Evolutionary conservation across 805 yeast genomes (phyloP).

Genomic region (Sungouiozyma ichnusensis): DNA sequence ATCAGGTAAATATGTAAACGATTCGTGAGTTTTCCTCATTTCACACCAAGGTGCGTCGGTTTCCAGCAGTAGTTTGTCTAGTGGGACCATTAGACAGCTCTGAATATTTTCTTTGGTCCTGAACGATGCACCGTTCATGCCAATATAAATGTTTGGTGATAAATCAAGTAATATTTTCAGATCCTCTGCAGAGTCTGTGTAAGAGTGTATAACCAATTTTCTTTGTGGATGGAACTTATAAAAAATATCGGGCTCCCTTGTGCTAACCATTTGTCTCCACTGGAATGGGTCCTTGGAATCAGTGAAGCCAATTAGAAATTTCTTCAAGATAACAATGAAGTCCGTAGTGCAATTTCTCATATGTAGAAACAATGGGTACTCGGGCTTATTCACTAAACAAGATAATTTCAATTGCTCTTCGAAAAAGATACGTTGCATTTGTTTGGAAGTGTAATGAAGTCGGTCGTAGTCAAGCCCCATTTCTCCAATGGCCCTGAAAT

Average conservation of each 20-base stretch:
- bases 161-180: slow-evolving; percentile 42
- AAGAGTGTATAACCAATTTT: slow-evolving; percentile 88
- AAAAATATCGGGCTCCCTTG: slow-evolving; percentile 8
- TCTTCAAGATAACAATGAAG: slow-evolving; percentile 52
- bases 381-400: slow-evolving; percentile 32
- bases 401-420: slow-evolving; percentile 57
- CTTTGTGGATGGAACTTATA: slow-evolving; percentile 29
- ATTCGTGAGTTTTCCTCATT: slow-evolving; percentile 70
- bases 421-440: slow-evolving; percentile 59
- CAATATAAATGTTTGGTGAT: slow-evolving; percentile 39
- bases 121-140: slow-evolving; percentile 90
- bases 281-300: slow-evolving; percentile 24
- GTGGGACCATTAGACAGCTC: slow-evolving; percentile 59
- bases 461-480: slow-evolving; percentile 93
- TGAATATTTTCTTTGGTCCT: slow-evolving; percentile 63
- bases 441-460: slow-evolving; percentile 59
- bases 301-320: slow-evolving; percentile 40
- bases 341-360: slow-evolving; percentile 82
- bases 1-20: slow-evolving; percentile 43
- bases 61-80: slow-evolving; percentile 64
- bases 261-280: slow-evolving; percentile 4
- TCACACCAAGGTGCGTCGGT: slow-evolving; percentile 99
- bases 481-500: slow-evolving; percentile 83
- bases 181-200: slow-evolving; percentile 73
- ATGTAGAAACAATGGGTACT: slow-evolving; percentile 78